Base-by-base conservation (phyloP, 805 yeast genomes). In the Wickerhamomyces bisporus region DNA sequence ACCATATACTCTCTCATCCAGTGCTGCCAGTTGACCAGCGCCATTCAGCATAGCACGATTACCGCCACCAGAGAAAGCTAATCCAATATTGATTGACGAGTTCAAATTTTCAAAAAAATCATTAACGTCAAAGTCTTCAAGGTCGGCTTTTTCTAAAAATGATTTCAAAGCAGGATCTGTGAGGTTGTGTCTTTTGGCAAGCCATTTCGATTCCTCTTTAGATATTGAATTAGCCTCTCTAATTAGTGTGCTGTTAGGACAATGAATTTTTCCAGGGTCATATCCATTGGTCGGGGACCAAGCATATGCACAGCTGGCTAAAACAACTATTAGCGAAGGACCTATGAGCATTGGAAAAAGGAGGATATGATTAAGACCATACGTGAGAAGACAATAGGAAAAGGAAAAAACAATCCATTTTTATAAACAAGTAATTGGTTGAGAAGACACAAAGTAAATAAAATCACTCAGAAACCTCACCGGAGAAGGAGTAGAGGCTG, bases 41-140 rank as follows among this genome's bases (percentile, higher is more conserved):
- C 95, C 95, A 39, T 70, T 60, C 30, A 86, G 61, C 93, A 87
- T 85, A 29, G 96, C 95, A 44, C 96, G 71, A 60, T 84, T 86
- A 13, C 95, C 95, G 57, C 96, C 95, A 34, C 95, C 95, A 12
- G 85, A 71, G 52, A 78, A 81, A 7, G 89, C 79, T 6, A 73
- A 45, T n/a, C 77, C 87, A 30, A 81, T 65, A 41, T 69, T 68
- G 40, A 73, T 65, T 7, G 76, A 49, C 11, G 43, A 17, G 52
- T 28, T 61, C 27, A 68, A 55, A 6, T 53, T 41, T 31, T 64
- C 63, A 24, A 71, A 49, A 43, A 65, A 77, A 0, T 49, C 55
- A 17, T 61, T 64, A 2, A 56, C 42, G 64, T 63, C 48, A 77
- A 61, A 47, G 69, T 64, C 37, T 61, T 62, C 43, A 66, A 65